These are phyloP conservation scores for Toxicodendron radicans DNA, from an alignment of 345 rosid species.

Conservation along the genomic window DNA sequence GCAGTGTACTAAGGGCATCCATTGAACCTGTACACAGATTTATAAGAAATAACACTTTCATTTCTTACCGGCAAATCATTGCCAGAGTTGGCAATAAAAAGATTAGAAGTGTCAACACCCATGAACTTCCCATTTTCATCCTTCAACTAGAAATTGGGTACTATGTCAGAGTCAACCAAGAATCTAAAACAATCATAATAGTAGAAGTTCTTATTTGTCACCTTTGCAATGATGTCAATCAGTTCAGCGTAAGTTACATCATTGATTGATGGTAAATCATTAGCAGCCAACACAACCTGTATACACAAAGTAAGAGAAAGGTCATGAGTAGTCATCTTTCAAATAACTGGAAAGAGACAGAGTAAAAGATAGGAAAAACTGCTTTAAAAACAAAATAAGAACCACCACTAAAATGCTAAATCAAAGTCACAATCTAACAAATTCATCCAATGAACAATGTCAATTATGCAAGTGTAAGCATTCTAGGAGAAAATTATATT, in stretches of 20 bases:
- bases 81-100: constrained; percentile 89
- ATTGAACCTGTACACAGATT: background rate
- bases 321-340: background rate
- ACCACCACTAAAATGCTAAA: background rate
- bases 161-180: constrained; percentile 29
- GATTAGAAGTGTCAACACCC: constrained; percentile 85
- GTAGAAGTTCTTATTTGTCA: constrained; percentile 22
- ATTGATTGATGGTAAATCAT: constrained; percentile 95
- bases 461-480: background rate
- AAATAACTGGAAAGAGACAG: background rate
- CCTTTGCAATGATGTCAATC: constrained; percentile 81
- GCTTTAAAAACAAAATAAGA: background rate
- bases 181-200: constrained; percentile 9
- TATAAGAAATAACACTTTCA: background rate
- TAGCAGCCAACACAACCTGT: constrained; percentile 97
- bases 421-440: background rate
- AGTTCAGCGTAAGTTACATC: constrained; percentile 90
- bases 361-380: background rate
- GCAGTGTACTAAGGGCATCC: background rate
- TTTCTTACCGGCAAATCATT: constrained; percentile 92
- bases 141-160: constrained; percentile 59
- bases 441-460: background rate
- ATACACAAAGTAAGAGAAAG: constrained; percentile 5
- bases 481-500: background rate
- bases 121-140: constrained; percentile 74